Percentiles rank a stretch among this genome's conserved stretches.
Evolutionary conservation across 2,329 filamentous ascomycete species (phyloP).

Genomic region (Curvularia lunata): DNA sequence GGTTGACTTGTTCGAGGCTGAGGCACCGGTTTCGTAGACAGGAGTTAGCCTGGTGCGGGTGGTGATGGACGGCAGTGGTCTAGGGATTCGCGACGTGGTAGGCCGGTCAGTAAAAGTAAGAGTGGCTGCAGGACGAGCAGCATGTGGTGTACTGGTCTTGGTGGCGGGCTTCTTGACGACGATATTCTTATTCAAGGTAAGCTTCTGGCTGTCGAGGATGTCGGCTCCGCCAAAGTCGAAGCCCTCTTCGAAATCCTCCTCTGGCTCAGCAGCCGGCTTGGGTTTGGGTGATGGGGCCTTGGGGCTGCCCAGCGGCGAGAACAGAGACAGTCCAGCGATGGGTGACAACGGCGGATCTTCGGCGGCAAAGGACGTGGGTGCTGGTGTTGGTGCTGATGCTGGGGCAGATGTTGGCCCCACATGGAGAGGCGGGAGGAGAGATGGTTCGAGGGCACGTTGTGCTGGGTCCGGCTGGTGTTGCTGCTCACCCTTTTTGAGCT

Average conservation of each 20-base stretch:
- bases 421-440: constrained; percentile 27
- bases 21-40: constrained; percentile 85
- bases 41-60: constrained; percentile 74
- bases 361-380: constrained; percentile 15
- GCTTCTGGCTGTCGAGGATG: constrained; percentile 78
- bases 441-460: constrained; percentile 20
- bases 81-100: constrained; percentile 74
- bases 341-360: constrained; percentile 25
- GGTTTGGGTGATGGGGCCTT: constrained; percentile 25
- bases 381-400: constrained; percentile 1
- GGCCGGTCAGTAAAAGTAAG: constrained; percentile 87
- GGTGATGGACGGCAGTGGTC: constrained; percentile 66
- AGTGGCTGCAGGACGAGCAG: constrained; percentile 75
- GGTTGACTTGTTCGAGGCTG: constrained; percentile 64
- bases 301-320: constrained; percentile 31
- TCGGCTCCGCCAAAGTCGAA: constrained; percentile 87
- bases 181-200: constrained; percentile 88
- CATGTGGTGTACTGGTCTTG: constrained; percentile 69
- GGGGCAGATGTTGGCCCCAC: constrained; percentile 41
- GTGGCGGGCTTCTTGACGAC: constrained; percentile 73
- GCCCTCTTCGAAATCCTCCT: constrained; percentile 82
- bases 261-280: constrained; percentile 33
- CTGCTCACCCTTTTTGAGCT: constrained; percentile 63
- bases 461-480: constrained; percentile 24
- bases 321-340: constrained; percentile 18